A percentile compares a stretch with the other conserved stretches of the same genome.
phyloP scores from a whole-genome alignment of 192 early-diverging fungal genomes.

The Gryganskiella cystojenkinii region DNA sequence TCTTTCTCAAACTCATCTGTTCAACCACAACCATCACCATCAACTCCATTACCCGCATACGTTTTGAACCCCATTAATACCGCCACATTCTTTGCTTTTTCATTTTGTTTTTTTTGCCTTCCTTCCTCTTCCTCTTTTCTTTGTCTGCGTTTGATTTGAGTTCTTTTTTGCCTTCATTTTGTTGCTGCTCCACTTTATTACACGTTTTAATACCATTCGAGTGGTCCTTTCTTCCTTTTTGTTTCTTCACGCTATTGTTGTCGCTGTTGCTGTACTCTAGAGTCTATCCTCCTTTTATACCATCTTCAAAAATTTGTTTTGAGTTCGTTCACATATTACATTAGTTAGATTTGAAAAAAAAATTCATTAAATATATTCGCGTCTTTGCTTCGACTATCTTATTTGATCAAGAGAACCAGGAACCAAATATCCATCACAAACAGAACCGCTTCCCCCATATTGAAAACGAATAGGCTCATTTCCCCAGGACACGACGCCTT shows the following conservation, averaged over 20 bases:
- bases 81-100: not conserved
- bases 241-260: not conserved
- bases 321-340: too few relatives aligned
- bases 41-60: not conserved
- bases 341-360: too few relatives aligned
- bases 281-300: not conserved
- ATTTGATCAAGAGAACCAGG: too few relatives aligned
- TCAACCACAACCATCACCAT: not conserved
- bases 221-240: too few relatives aligned
- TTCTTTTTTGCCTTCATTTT: too few relatives aligned
- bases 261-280: not conserved
- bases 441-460: conserved; percentile 22
- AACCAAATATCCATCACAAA: conserved; percentile 35
- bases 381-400: too few relatives aligned
- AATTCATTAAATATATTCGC: too few relatives aligned
- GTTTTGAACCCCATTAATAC: too few relatives aligned
- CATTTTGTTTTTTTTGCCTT: conserved; percentile 4
- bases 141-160: too few relatives aligned
- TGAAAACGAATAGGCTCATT: conserved; percentile 65
- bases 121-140: not conserved
- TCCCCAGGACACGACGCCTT: conserved; percentile 73
- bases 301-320: not conserved
- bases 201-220: too few relatives aligned
- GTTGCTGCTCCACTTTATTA: too few relatives aligned
- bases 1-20: too few relatives aligned